Base-by-base conservation (phyloP, 73 alveolate genomes). In the Diophrys sp. region DNA sequence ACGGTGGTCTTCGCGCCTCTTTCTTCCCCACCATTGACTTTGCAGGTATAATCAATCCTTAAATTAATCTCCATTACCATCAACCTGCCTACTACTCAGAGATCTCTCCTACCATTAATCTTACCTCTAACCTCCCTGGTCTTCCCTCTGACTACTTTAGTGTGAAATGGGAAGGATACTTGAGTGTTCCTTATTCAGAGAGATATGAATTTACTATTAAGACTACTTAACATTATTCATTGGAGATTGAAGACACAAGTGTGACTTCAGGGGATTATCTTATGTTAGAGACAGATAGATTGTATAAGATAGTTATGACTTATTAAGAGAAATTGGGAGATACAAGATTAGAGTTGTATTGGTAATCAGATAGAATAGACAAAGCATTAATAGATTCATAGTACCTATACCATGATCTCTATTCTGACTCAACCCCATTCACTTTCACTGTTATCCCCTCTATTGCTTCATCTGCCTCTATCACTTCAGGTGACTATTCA, bases 301-400 rank as follows among this genome's bases (percentile, higher is more conserved):
- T 25, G 56, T 34, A 34, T 23, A 33, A 31, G 29, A 75, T 75
- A 14, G 32, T 0, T 27, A 66, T 75, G 24, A 30, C 66, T n/a
- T 79, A 67, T 31, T 67, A 84, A 18, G 81, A 56, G 29, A 86
- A 80, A 54, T 14, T 74, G 29, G 93, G 93, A 27, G 82, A 75
- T 14, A 79, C 83, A 18, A 54, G 44, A 54, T 23, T 86, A 33
- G 1, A 32, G 31, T 27, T 86, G 74, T 31, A 1, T 30, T 86
- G 93, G 93, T 89, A 86, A 79, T 71, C 86, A 30, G 93, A 80
- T 66, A 23, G 78, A 29, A 57, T 68, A 24, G 79, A 76, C 14
- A 31, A 27, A 33, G 54, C 74, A 44, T 33, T 80, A 54, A 71
- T 87, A 26, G 85, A 87, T 0, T 8, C 69, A 0, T 73, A 73